Evolutionary conservation across 495 filamentous ascomycete species (phyloP).

Genomic region (Hypomontagnella monticulosa): DNA sequence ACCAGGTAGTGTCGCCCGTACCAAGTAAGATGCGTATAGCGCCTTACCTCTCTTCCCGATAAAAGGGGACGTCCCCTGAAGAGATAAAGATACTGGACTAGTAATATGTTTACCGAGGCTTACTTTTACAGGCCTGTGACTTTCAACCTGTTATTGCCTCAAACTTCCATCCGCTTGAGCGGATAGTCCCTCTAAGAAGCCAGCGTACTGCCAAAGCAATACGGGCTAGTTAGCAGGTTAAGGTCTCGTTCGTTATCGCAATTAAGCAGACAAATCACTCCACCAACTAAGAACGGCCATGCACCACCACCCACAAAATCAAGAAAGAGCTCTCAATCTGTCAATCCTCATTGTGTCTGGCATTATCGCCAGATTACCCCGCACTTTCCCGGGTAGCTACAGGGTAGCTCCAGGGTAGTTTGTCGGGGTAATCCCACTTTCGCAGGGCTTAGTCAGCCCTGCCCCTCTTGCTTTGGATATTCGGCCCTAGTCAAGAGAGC

Average conservation of each 20-base stretch:
- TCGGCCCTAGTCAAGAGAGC: background rate
- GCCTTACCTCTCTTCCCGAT: too few relatives aligned
- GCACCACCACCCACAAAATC: slow-evolving; percentile 14
- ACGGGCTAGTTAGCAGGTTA: slow-evolving; percentile 13
- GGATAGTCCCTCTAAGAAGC: slow-evolving; percentile 14
- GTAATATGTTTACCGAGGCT: too few relatives aligned
- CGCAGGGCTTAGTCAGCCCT: too few relatives aligned
- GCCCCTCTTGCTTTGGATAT: background rate
- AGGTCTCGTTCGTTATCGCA: slow-evolving; percentile 14
- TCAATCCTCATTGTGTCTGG: slow-evolving; percentile 14
- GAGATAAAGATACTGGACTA: too few relatives aligned
- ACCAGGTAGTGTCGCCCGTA: too few relatives aligned
- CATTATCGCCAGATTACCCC: too few relatives aligned
- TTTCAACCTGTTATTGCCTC: slow-evolving; percentile 14
- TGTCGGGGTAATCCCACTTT: too few relatives aligned
- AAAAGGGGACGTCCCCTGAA: too few relatives aligned
- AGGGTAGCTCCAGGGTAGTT: too few relatives aligned
- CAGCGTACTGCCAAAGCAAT: slow-evolving; percentile 13
- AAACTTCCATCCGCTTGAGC: slow-evolving; percentile 14
- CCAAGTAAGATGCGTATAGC: too few relatives aligned
- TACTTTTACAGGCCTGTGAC: too few relatives aligned
- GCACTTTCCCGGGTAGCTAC: too few relatives aligned
- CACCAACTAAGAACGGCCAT: slow-evolving; percentile 14
- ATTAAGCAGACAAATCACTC: slow-evolving; percentile 15
- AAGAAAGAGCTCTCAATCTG: slow-evolving; percentile 15